A percentile compares a stretch with the other conserved stretches of the same genome.
These are phyloP conservation scores for Calcarisporium arbuscula DNA, from an alignment of 2,329 filamentous ascomycete species.

Conservation along the genomic window DNA sequence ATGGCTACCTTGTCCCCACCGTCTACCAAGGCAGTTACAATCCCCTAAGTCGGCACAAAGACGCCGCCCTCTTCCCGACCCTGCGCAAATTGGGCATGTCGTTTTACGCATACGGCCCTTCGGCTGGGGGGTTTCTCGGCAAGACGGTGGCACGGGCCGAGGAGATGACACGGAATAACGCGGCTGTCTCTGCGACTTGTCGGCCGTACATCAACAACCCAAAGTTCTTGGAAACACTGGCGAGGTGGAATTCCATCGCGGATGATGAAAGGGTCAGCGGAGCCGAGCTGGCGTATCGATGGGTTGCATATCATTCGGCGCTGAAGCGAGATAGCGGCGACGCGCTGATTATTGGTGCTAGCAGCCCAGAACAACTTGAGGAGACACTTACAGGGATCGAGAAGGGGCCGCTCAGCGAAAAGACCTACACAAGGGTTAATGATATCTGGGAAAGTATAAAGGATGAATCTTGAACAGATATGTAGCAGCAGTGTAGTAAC, in stretches of 20 bases:
- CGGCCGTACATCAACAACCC: constrained; percentile 7
- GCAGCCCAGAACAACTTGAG: no score
- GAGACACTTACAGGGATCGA: no score
- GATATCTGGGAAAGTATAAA: no score
- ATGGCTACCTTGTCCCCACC: constrained; percentile 6
- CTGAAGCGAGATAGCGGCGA: no score
- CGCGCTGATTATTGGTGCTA: no score
- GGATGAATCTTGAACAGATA: no score
- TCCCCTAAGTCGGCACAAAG: constrained; percentile 9
- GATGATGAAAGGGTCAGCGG: constrained; percentile 7
- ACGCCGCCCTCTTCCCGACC: constrained; percentile 7
- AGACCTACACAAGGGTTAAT: no score
- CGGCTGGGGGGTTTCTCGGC: constrained; percentile 12
- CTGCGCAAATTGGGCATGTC: constrained; percentile 10
- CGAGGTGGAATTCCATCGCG: constrained; percentile 9
- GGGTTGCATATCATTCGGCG: neutral
- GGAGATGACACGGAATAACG: constrained; percentile 2
- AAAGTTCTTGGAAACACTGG: constrained; percentile 7
- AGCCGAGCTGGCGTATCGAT: constrained; percentile 5
- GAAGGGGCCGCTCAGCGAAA: no score
- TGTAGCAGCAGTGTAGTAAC: no score
- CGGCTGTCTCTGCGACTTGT: constrained; percentile 8
- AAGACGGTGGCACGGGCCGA: constrained; percentile 10
- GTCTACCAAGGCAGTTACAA: constrained; percentile 12
- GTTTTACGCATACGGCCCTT: constrained; percentile 13